Evolutionary conservation across 2,329 filamentous ascomycete species (phyloP), one percentile per base, ranked within the genome.

Genomic region (Nemania diffusa): DNA sequence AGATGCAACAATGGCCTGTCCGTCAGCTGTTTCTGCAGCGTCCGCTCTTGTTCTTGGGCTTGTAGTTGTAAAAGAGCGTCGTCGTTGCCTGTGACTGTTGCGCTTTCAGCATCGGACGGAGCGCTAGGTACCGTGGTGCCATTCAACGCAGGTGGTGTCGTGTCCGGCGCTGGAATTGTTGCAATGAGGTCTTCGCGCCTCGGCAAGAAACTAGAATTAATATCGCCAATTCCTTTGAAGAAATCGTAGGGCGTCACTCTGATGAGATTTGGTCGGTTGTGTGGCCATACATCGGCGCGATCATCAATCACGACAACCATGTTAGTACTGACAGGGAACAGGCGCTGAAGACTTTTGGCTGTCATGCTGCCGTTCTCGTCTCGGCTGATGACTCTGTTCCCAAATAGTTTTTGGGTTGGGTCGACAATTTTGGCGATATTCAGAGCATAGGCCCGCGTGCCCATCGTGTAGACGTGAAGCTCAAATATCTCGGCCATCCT

Each of bases 261-360:
- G 81, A 99, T 93, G 40, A 99, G 86, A 75, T 99, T 97, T 5
- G 92, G 88, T 73, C 92, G 91, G 85, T 97, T 98, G 72, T 91
- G 89, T 1, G 89, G 89, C 96, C 96, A 99, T 7, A 99, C 95
- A 78, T 99, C 96, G 60, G 93, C 93, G 72, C 96, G 89, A 79
- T 99, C 96, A 77, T 99, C 96, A 71, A 99, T 99, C 74, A 99
- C 97, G 65, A 97, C 94, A 0, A 97, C 97, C 96, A 99, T 99
- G 80, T 97, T 95, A 5, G 95, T 98, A 80, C 97, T 97, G 67
- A 97, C 93, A 5, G 97, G 96, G 78, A 99, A 99, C 15, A 99
- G 81, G 7, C 96, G 89, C 76, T 96, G 92, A 32, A 99, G 83
- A 72, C 90, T 96, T 84, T 99, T 99, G 66, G 92, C 90, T 2